Evolutionary conservation across 2,329 filamentous ascomycete genomes (phyloP).

Genomic region (Passalora sequoiae): DNA sequence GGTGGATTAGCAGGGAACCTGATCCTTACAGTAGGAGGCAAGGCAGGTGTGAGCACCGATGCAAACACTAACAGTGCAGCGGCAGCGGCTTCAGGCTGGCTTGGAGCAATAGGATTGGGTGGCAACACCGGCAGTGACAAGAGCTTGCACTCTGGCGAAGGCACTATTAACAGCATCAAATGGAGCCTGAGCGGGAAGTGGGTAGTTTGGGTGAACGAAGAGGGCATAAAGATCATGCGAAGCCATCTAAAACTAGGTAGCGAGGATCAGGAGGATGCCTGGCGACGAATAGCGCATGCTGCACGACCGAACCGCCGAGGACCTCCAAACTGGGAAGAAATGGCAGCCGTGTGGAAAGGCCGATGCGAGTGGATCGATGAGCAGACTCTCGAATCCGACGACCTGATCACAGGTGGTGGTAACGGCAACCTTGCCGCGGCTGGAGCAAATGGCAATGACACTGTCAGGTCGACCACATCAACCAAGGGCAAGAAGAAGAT

Average conservation of each 20-base stretch:
- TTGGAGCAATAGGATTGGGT: conserved; percentile 77
- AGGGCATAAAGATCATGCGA: conserved; percentile 96
- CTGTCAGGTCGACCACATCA: conserved; percentile 17
- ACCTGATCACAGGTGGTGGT: conserved; percentile 45
- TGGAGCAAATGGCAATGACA: conserved; percentile 25
- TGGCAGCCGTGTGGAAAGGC: conserved; percentile 93
- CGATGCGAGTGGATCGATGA: conserved; percentile 91
- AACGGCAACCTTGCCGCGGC: conserved; percentile 19
- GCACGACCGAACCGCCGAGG: conserved; percentile 78
- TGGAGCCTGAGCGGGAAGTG: conserved; percentile 93
- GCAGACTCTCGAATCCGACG: conserved; percentile 67
- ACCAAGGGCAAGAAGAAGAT: conserved; percentile 32
- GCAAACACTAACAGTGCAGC: conserved; percentile 86
- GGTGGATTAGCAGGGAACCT: conserved; percentile 84
- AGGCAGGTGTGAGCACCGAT: conserved; percentile 69
- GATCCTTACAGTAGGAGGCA: conserved; percentile 77
- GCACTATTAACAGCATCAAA: conserved; percentile 82
- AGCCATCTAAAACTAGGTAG: conserved; percentile 76
- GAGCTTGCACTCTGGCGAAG: conserved; percentile 85
- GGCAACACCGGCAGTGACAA: conserved; percentile 75
- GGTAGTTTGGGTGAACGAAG: conserved; percentile 92
- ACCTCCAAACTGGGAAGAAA: conserved; percentile 68
- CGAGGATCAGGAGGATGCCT: conserved; percentile 72
- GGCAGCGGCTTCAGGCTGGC: conserved; percentile 74
- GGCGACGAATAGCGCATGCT: conserved; percentile 91